These are phyloP conservation scores for Chimonanthus praecox DNA, from an alignment of 164 flowering plant genomes.

Conservation along the genomic window DNA sequence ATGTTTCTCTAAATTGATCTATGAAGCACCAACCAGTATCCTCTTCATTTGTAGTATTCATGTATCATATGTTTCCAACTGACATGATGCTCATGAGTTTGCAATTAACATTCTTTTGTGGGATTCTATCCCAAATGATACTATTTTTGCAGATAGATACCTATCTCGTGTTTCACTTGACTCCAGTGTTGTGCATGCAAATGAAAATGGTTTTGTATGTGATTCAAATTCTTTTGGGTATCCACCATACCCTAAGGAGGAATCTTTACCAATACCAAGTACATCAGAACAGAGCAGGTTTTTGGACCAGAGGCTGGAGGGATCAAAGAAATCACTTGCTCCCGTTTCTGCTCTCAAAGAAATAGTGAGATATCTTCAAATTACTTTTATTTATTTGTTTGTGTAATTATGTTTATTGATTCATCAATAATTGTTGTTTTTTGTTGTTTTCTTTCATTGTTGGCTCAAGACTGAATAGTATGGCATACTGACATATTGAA, in stretches of 20 bases:
- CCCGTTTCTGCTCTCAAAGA: slow-evolving; percentile 28
- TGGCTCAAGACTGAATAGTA: slow-evolving; percentile 6
- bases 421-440: not conserved
- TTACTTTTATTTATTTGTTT: not conserved
- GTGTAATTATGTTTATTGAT: too few species aligned
- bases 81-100: too few species aligned
- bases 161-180: slow-evolving; percentile 46
- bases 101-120: not conserved
- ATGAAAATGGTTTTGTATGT: slow-evolving; percentile 42
- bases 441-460: not conserved
- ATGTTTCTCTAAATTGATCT: not conserved
- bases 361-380: slow-evolving; percentile 16
- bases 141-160: slow-evolving; percentile 58
- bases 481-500: not conserved
- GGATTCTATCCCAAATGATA: slow-evolving; percentile 11
- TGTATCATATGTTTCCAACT: too few species aligned
- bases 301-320: slow-evolving; percentile 53
- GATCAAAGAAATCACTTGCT: slow-evolving; percentile 32
- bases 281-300: slow-evolving; percentile 44
- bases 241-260: slow-evolving; percentile 42
- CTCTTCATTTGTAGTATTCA: not conserved
- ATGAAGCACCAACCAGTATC: not conserved
- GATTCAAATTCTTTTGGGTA: slow-evolving; percentile 42
- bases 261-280: slow-evolving; percentile 32
- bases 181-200: slow-evolving; percentile 27